Evolutionary conservation across 2,329 filamentous ascomycete genomes (phyloP), one percentile per base, ranked within the genome.

Genomic region (Clarireedia hainanense): DNA sequence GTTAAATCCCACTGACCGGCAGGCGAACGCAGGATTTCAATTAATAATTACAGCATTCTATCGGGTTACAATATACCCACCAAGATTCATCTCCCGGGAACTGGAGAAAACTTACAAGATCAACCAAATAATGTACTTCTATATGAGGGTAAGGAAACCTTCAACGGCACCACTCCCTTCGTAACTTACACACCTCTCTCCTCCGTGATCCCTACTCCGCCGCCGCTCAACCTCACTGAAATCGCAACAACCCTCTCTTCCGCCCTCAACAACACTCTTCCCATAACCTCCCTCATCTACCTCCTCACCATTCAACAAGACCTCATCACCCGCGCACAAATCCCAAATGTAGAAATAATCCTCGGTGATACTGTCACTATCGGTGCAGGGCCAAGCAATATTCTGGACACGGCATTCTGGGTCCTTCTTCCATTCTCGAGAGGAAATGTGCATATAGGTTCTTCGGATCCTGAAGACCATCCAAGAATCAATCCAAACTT

Each of bases 301-400:
- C 64, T 78, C 1, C 68, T 80, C 20, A 64, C 65, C 6, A 65
- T 75, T 3, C 76, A 80, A 64, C 70, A 78, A 57, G 71, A 76
- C 50, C 67, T 80, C 9, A 70, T 80, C 15, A 78, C 77, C 63
- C 20, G 46, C 15, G 45, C 55, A 27, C 66, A 70, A 12, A 69
- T 77, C 0, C 75, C 78, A 0, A 65, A 79, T 2, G 73, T 70
- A 0, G 79, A 81, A 62, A 68, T 76, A 1, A 64, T 80, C 47
- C 65, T 69, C 0, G 69, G 70, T 0, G 58, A 61, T 2, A 55
- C 58, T 2, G 43, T 50, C 1, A 34, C 26, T 2, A 24, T 39
- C 6, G 59, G 59, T 4, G 6, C 10, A n/a, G 42, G 52, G 4
- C 61, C 61, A 2, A 67, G 62, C 1, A 63, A 64, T 2, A 61